phyloP scores from a whole-genome alignment of 2,329 filamentous ascomycete species.

The Ceratocystis papillata region DNA sequence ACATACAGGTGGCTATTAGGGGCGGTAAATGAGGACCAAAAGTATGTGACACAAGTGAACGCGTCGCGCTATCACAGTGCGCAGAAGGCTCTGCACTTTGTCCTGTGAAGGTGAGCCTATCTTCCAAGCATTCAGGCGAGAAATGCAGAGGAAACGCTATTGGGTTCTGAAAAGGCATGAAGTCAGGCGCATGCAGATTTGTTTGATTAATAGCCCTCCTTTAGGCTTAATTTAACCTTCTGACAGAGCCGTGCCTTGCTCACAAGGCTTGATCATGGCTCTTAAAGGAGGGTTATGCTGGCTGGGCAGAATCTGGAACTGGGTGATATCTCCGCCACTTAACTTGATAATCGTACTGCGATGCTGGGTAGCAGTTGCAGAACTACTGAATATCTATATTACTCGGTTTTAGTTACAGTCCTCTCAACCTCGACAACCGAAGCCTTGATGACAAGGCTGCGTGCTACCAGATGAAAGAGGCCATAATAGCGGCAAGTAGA shows the following conservation, averaged over 20 bases:
- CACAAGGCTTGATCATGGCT: not conserved
- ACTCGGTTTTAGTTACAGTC: too few species aligned
- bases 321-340: not conserved
- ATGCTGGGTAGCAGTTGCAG: not conserved
- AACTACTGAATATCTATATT: not conserved
- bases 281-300: not conserved
- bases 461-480: not conserved
- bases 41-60: conserved; percentile 12
- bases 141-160: not conserved
- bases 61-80: conserved; percentile 22
- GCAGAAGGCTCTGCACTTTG: not conserved
- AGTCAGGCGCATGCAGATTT: not conserved
- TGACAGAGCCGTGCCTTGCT: not conserved
- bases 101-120: not conserved
- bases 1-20: not conserved
- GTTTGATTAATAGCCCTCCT: not conserved
- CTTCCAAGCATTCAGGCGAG: too few species aligned
- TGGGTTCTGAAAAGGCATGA: not conserved
- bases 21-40: conserved; percentile 14
- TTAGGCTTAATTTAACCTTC: not conserved
- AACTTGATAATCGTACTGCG: not conserved
- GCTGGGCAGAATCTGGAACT: not conserved
- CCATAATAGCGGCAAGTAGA: not conserved
- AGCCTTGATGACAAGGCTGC: conserved; percentile 7
- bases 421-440: not conserved